Evolutionary conservation across 139 green algal species (phyloP).

Genomic region (Astrephomene gubernaculifera): DNA sequence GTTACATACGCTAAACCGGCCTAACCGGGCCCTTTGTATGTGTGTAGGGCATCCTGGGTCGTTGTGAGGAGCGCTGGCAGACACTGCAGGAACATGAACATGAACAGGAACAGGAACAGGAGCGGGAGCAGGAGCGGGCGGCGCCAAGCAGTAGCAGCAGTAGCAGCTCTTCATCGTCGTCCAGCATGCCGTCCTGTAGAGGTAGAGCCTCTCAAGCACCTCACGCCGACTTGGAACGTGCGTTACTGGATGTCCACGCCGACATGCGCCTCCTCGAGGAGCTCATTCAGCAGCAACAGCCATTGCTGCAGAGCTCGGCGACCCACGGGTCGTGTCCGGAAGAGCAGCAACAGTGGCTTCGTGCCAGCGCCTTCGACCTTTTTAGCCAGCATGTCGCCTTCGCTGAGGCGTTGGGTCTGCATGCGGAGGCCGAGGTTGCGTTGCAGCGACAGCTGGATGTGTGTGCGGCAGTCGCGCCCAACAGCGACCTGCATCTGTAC

Average conservation of each 20-base stretch:
- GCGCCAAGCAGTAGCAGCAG: too few species aligned
- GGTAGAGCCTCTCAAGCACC: too few species aligned
- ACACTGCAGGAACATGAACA: too few species aligned
- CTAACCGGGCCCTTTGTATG: too few species aligned
- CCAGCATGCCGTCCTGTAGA: too few species aligned
- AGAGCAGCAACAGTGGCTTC: conserved; percentile 4
- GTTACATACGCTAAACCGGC: too few species aligned
- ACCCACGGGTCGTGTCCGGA: too few species aligned
- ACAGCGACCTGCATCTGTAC: conserved; percentile 40
- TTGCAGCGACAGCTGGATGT: conserved; percentile 5
- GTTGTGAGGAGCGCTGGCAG: not conserved
- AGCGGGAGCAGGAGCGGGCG: too few species aligned
- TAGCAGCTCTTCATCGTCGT: too few species aligned
- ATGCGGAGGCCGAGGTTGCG: not conserved
- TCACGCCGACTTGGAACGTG: too few species aligned
- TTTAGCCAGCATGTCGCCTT: not conserved
- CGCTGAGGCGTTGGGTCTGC: not conserved
- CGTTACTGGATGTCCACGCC: not conserved
- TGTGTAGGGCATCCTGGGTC: not conserved
- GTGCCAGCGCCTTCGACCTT: conserved; percentile 4
- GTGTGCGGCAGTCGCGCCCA: not conserved
- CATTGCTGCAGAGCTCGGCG: not conserved
- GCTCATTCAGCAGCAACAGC: too few species aligned
- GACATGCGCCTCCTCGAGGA: not conserved
- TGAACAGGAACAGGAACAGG: too few species aligned